Conservation (phyloP, 805 yeast genomes). For the Teunomyces tritomae region DNA sequence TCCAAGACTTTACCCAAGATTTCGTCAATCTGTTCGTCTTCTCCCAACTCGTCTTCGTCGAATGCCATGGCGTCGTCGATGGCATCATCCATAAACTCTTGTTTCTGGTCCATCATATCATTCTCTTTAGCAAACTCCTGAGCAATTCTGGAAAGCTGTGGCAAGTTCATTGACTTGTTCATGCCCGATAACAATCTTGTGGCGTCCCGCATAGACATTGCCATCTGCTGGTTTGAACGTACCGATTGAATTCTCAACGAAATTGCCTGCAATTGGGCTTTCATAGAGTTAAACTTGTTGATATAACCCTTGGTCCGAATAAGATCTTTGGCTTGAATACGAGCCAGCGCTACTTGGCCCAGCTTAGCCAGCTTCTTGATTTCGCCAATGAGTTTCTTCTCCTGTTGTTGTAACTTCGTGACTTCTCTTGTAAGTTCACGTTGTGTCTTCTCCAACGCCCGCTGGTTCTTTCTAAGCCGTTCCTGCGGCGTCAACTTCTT, state of each 20-base stretch:
- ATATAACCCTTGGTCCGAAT: slow-evolving; percentile 83
- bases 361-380: slow-evolving; percentile 89
- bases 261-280: slow-evolving; percentile 93
- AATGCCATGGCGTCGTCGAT: slow-evolving; percentile 95
- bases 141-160: slow-evolving; percentile 82
- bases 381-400: slow-evolving; percentile 79
- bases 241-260: slow-evolving; percentile 89
- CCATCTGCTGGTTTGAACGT: slow-evolving; percentile 92
- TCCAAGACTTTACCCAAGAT: slow-evolving; percentile 89
- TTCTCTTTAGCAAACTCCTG: slow-evolving; percentile 94
- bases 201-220: slow-evolving; percentile 91
- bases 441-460: slow-evolving; percentile 92
- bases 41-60: slow-evolving; percentile 67
- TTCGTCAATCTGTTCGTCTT: slow-evolving; percentile 88
- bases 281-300: slow-evolving; percentile 88
- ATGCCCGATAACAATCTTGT: slow-evolving; percentile 78
- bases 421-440: slow-evolving; percentile 90
- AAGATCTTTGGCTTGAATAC: slow-evolving; percentile 93
- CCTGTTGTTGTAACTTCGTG: slow-evolving; percentile 82
- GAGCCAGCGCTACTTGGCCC: slow-evolving; percentile 86
- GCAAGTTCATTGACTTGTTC: slow-evolving; percentile 89
- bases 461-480: slow-evolving; percentile 88
- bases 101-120: slow-evolving; percentile 97
- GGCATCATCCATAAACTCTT: slow-evolving; percentile 98
- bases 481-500: slow-evolving; percentile 93